Base-by-base conservation (phyloP, 805 yeast species). In the Hanseniaspora occidentalis region DNA sequence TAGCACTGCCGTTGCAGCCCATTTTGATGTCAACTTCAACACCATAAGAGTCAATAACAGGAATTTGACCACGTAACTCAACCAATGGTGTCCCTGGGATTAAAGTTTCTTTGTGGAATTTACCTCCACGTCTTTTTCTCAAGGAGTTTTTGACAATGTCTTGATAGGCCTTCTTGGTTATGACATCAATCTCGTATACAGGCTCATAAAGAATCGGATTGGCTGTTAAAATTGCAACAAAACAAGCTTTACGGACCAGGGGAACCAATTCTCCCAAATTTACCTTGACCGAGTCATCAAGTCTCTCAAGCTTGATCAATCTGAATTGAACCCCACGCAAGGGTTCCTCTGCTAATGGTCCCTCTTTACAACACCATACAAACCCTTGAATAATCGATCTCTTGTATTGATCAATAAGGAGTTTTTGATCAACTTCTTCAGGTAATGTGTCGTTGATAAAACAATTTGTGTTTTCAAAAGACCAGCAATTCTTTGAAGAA, bases 301-400 rank as follows among this genome's bases (percentile, higher is more conserved):
- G 68, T 2, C 39, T 33, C 0, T 63, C 61, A 0, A 75, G 72
- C 42, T 78, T 84, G 36, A 84, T 65, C 31, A 92, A 67, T 41
- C 75, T 74, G 58, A 92, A 85, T 46, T 73, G 76, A 5, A 79
- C 74, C 40, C 77, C 71, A 40, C 83, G 62, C 6, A 92, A 66
- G 0, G 83, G 79, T 53, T 85, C 96, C 45, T 82, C 95, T 45
- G 94, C 77, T n/a, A 92, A 63, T 0, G 99, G 98, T 0, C 98
- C 98, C 50, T 84, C 95, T 42, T 75, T 67, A 0, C 73, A 67
- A 2, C 81, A 79, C 92, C 95, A 83, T 50, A 72, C 70, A 60
- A 89, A 92, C 0, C 97, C 98, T 45, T 73, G 77, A 22, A 71
- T 65, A 4, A 42, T n/a, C 14, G 21, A 11, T 0, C 61, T 39